These are phyloP conservation scores for Backusella liffmaniae DNA, from an alignment of 192 early-diverging fungal species.

Conservation along the genomic window DNA sequence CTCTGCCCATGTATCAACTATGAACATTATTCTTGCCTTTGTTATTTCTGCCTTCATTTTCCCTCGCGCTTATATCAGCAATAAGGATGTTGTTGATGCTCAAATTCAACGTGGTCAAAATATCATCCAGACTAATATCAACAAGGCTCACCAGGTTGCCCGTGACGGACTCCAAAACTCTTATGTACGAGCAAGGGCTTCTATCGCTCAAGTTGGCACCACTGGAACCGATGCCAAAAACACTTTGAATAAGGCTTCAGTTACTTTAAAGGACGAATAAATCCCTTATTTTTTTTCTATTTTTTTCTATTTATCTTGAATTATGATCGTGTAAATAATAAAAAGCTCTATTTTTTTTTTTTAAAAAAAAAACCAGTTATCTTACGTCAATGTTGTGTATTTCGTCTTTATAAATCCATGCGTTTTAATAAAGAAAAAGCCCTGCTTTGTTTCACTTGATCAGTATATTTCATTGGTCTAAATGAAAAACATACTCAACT, in stretches of 20 bases:
- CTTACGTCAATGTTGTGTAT: not conserved
- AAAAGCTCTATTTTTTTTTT: not conserved
- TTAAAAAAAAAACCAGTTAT: not conserved
- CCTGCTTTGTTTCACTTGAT: not conserved
- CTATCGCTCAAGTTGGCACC: slow-evolving; percentile 26
- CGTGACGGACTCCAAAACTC: slow-evolving; percentile 10
- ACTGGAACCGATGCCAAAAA: slow-evolving; percentile 34
- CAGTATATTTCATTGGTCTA: not conserved
- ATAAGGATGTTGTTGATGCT: slow-evolving; percentile 29
- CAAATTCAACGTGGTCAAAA: slow-evolving; percentile 19
- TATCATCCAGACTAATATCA: not conserved
- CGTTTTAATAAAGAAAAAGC: not conserved
- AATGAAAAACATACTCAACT: not conserved
- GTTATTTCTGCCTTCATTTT: slow-evolving; percentile 24
- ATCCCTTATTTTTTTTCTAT: not conserved
- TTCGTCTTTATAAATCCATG: not conserved
- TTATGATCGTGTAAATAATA: not conserved
- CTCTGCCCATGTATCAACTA: slow-evolving; percentile 24
- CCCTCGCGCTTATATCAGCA: slow-evolving; percentile 24
- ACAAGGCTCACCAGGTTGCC: slow-evolving; percentile 8
- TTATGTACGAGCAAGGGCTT: slow-evolving; percentile 24
- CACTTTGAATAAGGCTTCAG: slow-evolving; percentile 17
- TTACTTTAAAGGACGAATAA: slow-evolving; percentile 25
- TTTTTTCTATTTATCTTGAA: not conserved
- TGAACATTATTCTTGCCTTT: slow-evolving; percentile 3